A percentile compares a stretch with the other conserved stretches of the same genome.
These are phyloP conservation scores for Fusarium cicatricum DNA, from an alignment of 2,329 filamentous ascomycete species.

Conservation along the genomic window DNA sequence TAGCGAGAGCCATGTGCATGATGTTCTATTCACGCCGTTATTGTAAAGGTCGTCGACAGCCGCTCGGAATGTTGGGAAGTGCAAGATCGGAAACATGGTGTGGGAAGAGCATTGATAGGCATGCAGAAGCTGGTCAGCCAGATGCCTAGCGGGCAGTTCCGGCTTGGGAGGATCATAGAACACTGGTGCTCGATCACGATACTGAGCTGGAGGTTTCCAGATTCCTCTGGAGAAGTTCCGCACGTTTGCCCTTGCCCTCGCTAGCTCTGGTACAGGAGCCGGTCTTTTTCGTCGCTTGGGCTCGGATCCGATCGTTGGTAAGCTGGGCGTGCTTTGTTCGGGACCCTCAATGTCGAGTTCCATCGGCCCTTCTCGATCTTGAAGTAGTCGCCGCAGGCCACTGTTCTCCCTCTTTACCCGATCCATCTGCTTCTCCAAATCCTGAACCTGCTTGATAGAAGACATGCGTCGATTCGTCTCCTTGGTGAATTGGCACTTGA, in stretches of 20 bases:
- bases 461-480: conserved; percentile 99
- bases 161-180: conserved; percentile 64
- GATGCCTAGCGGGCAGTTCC: conserved; percentile 73
- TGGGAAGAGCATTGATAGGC: conserved; percentile 82
- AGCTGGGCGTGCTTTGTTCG: conserved; percentile 61
- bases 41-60: conserved; percentile 82
- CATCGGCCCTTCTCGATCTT: conserved; percentile 59
- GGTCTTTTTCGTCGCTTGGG: conserved; percentile 70
- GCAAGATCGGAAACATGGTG: conserved; percentile 81
- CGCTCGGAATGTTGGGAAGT: conserved; percentile 84
- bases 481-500: conserved; percentile 99
- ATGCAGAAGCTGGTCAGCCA: conserved; percentile 76
- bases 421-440: conserved; percentile 90
- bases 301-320: conserved; percentile 72
- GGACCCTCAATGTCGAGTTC: conserved; percentile 57
- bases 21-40: conserved; percentile 59
- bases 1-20: conserved; percentile 77
- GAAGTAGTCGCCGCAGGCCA: conserved; percentile 72
- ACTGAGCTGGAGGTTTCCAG: conserved; percentile 78
- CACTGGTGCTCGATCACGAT: conserved; percentile 61
- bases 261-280: conserved; percentile 71
- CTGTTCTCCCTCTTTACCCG: conserved; percentile 82
- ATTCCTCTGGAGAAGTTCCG: conserved; percentile 78
- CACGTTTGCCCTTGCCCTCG: conserved; percentile 76
- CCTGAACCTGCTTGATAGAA: conserved; percentile 98